These are phyloP conservation scores for Haematococcus lacustris DNA, from an alignment of 139 green algal species.

Conservation along the genomic window DNA sequence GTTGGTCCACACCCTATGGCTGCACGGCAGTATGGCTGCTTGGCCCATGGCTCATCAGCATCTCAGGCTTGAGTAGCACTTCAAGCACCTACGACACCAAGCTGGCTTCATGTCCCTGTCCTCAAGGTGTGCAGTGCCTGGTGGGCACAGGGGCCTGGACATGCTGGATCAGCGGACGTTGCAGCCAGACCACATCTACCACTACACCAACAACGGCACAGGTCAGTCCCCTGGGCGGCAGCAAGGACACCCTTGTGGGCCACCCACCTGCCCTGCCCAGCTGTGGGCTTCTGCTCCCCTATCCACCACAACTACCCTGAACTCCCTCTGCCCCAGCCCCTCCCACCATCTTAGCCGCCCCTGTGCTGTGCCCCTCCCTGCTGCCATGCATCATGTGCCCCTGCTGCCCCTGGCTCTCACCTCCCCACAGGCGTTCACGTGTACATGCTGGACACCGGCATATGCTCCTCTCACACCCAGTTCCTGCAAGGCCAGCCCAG, in stretches of 20 bases:
- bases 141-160: constrained; percentile 67
- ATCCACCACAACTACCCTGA: not conserved
- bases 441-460: constrained; percentile 71
- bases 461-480: constrained; percentile 39
- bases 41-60: too few relatives aligned
- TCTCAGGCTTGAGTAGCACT: too few relatives aligned
- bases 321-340: not conserved
- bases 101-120: too few relatives aligned
- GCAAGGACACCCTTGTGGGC: constrained; percentile 3
- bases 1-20: too few relatives aligned
- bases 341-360: too few relatives aligned
- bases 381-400: too few relatives aligned
- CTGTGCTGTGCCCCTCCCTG: not conserved
- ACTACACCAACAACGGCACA: constrained; percentile 28
- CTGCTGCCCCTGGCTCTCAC: too few relatives aligned
- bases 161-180: constrained; percentile 51
- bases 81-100: too few relatives aligned
- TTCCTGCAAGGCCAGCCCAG: too few relatives aligned
- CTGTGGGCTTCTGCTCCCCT: not conserved
- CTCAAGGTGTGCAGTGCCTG: too few relatives aligned
- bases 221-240: not conserved
- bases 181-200: constrained; percentile 53
- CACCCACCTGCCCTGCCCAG: not conserved
- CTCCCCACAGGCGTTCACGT: constrained; percentile 45
- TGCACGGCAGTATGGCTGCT: too few relatives aligned